A percentile compares a stretch with the other conserved stretches of the same genome.
phyloP scores from a whole-genome alignment of 176 grass and related monocot genomes.

The Melocanna baccifera region DNA sequence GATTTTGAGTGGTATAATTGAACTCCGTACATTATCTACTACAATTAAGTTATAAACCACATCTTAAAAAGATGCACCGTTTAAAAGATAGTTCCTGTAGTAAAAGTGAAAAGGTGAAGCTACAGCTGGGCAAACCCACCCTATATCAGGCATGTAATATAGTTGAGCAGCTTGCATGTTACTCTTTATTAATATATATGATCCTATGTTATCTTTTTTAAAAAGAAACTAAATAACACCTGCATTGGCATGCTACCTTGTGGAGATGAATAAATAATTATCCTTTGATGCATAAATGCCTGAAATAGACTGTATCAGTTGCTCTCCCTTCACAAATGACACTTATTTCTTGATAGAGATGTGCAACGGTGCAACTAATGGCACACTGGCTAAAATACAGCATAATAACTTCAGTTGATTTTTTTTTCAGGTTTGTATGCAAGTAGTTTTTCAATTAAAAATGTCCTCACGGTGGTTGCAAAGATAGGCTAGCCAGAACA shows the following conservation, averaged over 20 bases:
- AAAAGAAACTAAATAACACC: background rate
- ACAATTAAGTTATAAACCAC: rapidly evolving
- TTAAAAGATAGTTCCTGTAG: too few species aligned
- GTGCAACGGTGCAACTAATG: background rate
- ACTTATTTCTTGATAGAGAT: conserved; percentile 21
- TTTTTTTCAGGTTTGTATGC: background rate
- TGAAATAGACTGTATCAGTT: background rate
- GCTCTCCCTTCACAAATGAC: conserved; percentile 14
- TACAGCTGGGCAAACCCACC: too few species aligned
- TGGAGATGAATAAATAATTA: background rate
- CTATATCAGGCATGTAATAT: background rate
- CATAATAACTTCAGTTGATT: background rate
- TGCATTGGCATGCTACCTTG: background rate
- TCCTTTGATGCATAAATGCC: background rate
- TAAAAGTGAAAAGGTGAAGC: too few species aligned
- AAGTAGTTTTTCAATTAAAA: conserved; percentile 2
- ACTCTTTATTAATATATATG: background rate
- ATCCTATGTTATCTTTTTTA: background rate
- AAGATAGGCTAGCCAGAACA: conserved; percentile 8
- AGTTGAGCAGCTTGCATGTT: background rate
- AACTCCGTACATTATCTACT: too few species aligned
- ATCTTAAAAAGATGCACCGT: too few species aligned
- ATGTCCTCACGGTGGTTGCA: background rate
- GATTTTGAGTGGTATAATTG: too few species aligned
- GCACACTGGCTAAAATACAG: background rate